phyloP scores from a whole-genome alignment of 2,329 filamentous ascomycete species.

The Sclerotinia nivalis region DNA sequence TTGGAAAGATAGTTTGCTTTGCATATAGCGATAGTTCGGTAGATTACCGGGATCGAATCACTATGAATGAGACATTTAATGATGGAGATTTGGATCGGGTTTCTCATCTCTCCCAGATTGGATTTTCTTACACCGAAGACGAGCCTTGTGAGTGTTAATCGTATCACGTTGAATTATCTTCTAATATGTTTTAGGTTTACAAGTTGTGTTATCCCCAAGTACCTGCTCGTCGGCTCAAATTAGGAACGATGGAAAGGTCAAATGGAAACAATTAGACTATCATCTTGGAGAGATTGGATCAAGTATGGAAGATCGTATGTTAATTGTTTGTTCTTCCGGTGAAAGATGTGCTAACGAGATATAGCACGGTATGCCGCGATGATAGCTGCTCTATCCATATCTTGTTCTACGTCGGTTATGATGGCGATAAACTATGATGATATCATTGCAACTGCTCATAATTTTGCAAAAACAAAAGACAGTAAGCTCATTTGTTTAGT shows the following conservation, averaged over 20 bases:
- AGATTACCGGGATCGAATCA: constrained; percentile 75
- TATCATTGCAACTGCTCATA: constrained; percentile 63
- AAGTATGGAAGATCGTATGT: constrained; percentile 52
- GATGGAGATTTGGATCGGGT: constrained; percentile 66
- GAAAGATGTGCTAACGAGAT: constrained; percentile 30
- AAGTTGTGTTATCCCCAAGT: constrained; percentile 62
- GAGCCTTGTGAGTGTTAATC: constrained; percentile 57
- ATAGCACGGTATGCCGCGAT: constrained; percentile 57
- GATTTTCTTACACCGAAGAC: constrained; percentile 70
- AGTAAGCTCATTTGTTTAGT: constrained; percentile 30
- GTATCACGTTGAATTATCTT: background rate
- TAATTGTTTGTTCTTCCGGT: background rate
- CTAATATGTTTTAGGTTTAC: constrained; percentile 49
- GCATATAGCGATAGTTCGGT: constrained; percentile 78
- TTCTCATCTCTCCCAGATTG: constrained; percentile 71
- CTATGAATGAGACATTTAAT: constrained; percentile 67
- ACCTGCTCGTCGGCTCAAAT: constrained; percentile 59
- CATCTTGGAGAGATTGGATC: constrained; percentile 51
- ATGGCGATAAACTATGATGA: constrained; percentile 63
- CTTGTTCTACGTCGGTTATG: constrained; percentile 51
- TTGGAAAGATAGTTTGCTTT: constrained; percentile 71
- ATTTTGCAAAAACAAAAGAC: constrained; percentile 32
- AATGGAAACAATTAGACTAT: constrained; percentile 59
- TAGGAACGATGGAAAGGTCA: constrained; percentile 58
- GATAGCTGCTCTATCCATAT: constrained; percentile 60